Percentiles rank a stretch among this genome's conserved stretches.
Conservation (phyloP, 2,329 filamentous ascomycete genomes). For the Pseudogymnoascus sp. region DNA sequence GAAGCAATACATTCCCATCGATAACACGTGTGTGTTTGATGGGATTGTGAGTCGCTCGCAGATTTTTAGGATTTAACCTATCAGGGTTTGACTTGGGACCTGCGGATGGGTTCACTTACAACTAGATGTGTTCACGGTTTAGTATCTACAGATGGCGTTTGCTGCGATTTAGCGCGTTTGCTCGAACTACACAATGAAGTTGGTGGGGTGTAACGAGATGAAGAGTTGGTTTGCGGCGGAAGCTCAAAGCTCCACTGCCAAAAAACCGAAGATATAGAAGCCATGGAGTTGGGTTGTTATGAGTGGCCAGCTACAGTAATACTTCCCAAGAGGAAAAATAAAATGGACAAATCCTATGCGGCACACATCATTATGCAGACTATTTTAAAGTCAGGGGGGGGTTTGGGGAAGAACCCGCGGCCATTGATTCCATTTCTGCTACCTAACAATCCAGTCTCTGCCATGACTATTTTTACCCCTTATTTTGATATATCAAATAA, state of each 20-base stretch:
- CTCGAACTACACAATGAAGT: neutral
- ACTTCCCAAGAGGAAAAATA: neutral
- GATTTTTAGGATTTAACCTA: neutral
- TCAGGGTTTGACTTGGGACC: neutral
- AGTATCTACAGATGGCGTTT: neutral
- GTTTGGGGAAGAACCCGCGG: neutral
- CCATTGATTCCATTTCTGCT: neutral
- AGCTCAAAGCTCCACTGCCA: neutral
- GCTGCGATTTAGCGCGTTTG: neutral
- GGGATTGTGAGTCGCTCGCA: constrained; percentile 30
- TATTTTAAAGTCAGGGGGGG: neutral
- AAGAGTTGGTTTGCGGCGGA: neutral
- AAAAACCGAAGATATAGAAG: neutral
- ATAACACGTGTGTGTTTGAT: constrained; percentile 65
- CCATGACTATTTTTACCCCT: neutral
- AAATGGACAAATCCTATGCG: neutral
- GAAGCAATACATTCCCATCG: constrained; percentile 63
- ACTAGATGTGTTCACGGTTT: neutral
- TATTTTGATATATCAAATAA: neutral
- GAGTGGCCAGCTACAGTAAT: neutral
- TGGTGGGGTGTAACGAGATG: neutral
- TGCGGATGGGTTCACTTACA: neutral
- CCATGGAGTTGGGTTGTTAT: neutral
- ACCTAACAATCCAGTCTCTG: neutral
- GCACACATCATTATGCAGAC: neutral